phyloP scores from a whole-genome alignment of 176 grass and related monocot genomes.

The Leersia perrieri region DNA sequence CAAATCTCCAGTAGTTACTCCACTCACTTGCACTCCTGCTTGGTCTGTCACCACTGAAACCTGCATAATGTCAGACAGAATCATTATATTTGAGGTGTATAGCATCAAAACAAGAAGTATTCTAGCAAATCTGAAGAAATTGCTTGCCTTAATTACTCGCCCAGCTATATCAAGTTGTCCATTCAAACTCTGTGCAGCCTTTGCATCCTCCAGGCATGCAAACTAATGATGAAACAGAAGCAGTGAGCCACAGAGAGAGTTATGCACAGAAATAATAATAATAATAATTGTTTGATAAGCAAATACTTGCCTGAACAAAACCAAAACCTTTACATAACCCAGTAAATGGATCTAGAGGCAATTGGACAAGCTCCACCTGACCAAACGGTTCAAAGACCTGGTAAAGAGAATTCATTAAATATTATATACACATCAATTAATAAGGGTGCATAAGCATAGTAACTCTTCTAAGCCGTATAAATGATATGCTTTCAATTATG shows the following conservation, averaged over 20 bases:
- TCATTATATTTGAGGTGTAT: neutral
- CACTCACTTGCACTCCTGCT: constrained; percentile 59
- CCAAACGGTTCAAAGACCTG: constrained; percentile 97
- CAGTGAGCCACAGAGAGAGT: constrained; percentile 36
- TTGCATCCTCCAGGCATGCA: constrained; percentile 90
- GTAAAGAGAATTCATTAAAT: constrained; percentile 36
- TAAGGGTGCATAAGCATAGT: neutral
- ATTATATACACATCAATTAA: neutral
- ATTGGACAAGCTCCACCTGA: constrained; percentile 82
- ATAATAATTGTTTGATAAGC: neutral
- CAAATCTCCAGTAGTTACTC: constrained; percentile 74
- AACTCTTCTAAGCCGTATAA: neutral
- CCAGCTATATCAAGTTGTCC: constrained; percentile 98
- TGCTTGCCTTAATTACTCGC: constrained; percentile 83
- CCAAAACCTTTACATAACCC: constrained; percentile 93
- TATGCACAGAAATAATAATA: constrained; percentile 7
- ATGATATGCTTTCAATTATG: neutral
- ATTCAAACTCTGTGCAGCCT: constrained; percentile 88
- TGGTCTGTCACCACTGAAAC: constrained; percentile 97
- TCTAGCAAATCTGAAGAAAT: constrained; percentile 9
- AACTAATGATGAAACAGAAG: constrained; percentile 51
- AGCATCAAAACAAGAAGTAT: constrained; percentile 3
- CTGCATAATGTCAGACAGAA: constrained; percentile 40
- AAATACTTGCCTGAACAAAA: constrained; percentile 76
- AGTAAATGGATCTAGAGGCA: constrained; percentile 77